Percentiles rank a stretch among this genome's conserved stretches.
Evolutionary conservation across 148 eudicot species (phyloP).

Genomic region (Polygonum maritimum): DNA sequence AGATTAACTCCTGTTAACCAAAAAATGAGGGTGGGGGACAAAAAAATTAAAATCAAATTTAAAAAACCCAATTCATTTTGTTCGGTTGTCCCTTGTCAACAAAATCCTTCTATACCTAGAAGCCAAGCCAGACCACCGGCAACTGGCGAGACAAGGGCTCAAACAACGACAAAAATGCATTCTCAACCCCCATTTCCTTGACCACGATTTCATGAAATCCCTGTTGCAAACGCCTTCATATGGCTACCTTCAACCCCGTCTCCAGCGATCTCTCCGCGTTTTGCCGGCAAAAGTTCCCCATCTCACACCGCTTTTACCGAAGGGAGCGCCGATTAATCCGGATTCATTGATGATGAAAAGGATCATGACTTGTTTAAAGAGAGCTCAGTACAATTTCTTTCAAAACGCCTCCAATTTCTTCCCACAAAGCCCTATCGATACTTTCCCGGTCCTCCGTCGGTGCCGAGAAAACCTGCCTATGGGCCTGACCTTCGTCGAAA

Average conservation of each 20-base stretch:
- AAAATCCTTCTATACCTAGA: too few relatives aligned
- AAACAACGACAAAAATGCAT: not conserved
- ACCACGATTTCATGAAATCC: not conserved
- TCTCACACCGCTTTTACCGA: not conserved
- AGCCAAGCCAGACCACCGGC: too few relatives aligned
- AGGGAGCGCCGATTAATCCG: constrained; percentile 7
- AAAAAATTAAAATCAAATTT: too few relatives aligned
- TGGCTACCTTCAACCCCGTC: constrained; percentile 3
- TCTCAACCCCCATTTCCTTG: not conserved
- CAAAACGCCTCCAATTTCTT: not conserved
- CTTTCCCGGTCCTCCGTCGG: constrained; percentile 7
- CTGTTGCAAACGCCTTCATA: not conserved
- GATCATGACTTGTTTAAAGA: constrained; percentile 1
- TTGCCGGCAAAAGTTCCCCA: not conserved
- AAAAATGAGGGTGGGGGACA: too few relatives aligned
- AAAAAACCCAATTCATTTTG: too few relatives aligned
- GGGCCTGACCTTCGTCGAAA: constrained; percentile 46
- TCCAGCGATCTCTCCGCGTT: not conserved
- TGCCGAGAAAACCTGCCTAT: constrained; percentile 39
- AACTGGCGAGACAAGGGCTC: too few relatives aligned
- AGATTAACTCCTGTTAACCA: too few relatives aligned
- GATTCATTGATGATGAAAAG: constrained; percentile 6
- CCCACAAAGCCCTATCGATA: constrained; percentile 2
- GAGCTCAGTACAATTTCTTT: constrained; percentile 6
- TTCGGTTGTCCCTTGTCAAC: too few relatives aligned